These are phyloP conservation scores for Stereum hirsutum DNA, from an alignment of 1,284 basidiomycete genomes.

Conservation along the genomic window DNA sequence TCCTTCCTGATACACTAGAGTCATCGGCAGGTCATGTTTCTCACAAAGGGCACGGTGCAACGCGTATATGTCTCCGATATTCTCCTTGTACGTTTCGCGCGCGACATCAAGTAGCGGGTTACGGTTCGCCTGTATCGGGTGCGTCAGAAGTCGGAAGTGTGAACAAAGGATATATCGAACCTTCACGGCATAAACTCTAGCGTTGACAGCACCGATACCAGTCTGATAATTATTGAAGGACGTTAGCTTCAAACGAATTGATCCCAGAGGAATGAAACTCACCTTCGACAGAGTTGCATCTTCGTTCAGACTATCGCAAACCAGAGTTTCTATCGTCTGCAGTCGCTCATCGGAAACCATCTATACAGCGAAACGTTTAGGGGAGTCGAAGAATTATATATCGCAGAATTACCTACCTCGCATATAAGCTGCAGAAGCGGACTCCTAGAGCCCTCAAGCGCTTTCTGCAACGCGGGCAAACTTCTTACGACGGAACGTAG, in stretches of 20 bases:
- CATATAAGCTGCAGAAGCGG: slow-evolving; percentile 55
- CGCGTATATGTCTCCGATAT: slow-evolving; percentile 75
- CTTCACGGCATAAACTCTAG: slow-evolving; percentile 79
- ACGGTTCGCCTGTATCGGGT: slow-evolving; percentile 61
- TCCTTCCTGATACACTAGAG: slow-evolving; percentile 58
- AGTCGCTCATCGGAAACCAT: slow-evolving; percentile 69
- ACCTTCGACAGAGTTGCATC: slow-evolving; percentile 55
- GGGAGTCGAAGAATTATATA: neutral
- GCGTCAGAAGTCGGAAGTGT: neutral
- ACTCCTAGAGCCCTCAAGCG: slow-evolving; percentile 49
- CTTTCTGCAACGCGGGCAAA: slow-evolving; percentile 50
- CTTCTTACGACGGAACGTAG: slow-evolving; percentile 63
- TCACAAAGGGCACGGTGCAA: slow-evolving; percentile 51
- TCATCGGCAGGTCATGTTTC: slow-evolving; percentile 53
- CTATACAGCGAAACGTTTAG: slow-evolving; percentile 23
- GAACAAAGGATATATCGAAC: slow-evolving; percentile 22
- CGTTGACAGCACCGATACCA: slow-evolving; percentile 60
- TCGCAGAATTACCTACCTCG: slow-evolving; percentile 29
- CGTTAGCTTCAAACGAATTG: slow-evolving; percentile 1
- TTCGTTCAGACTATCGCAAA: slow-evolving; percentile 65
- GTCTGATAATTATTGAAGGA: slow-evolving; percentile 30
- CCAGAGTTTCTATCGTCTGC: slow-evolving; percentile 46
- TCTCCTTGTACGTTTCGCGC: slow-evolving; percentile 87
- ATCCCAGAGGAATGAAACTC: slow-evolving; percentile 6
- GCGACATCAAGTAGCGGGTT: slow-evolving; percentile 87